A percentile compares a stretch with the other conserved stretches of the same genome.
phyloP scores from a whole-genome alignment of 1,139 yeast species.

The Pneumocystis sp. region DNA sequence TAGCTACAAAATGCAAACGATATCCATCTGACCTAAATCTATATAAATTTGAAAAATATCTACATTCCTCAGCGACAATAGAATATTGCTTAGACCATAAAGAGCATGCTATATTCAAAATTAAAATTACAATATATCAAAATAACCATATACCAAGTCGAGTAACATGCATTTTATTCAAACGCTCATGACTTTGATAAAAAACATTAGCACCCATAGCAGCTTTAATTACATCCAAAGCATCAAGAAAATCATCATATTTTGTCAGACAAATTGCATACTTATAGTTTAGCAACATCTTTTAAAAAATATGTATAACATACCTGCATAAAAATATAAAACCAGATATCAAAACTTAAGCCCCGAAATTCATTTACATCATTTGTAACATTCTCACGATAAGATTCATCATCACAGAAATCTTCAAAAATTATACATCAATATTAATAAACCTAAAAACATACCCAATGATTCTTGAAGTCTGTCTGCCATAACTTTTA shows the following conservation, averaged over 20 bases:
- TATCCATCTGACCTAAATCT: constrained; percentile 63
- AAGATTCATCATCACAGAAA: constrained; percentile 42
- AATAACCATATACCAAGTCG: constrained; percentile 25
- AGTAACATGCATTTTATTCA: constrained; percentile 41
- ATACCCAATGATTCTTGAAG: constrained; percentile 14
- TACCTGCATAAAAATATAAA: constrained; percentile 55
- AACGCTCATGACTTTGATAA: constrained; percentile 41
- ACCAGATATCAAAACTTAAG: constrained; percentile 65
- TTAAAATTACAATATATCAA: not conserved
- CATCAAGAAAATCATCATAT: constrained; percentile 51
- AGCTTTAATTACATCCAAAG: constrained; percentile 52
- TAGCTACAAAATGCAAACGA: constrained; percentile 52
- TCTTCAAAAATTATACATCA: constrained; percentile 13
- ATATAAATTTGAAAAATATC: constrained; percentile 48
- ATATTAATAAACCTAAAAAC: constrained; percentile 25
- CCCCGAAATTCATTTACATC: constrained; percentile 53
- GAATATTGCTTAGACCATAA: constrained; percentile 39
- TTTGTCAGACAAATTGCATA: constrained; percentile 53
- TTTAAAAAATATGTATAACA: not conserved
- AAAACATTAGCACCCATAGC: constrained; percentile 70
- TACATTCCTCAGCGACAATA: constrained; percentile 39
- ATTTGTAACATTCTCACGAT: constrained; percentile 23
- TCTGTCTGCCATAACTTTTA: constrained; percentile 17
- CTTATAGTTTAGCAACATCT: constrained; percentile 2
- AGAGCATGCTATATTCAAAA: constrained; percentile 40